phyloP scores from a whole-genome alignment of 129 eudicot species.

The Tanacetum coccineum region DNA sequence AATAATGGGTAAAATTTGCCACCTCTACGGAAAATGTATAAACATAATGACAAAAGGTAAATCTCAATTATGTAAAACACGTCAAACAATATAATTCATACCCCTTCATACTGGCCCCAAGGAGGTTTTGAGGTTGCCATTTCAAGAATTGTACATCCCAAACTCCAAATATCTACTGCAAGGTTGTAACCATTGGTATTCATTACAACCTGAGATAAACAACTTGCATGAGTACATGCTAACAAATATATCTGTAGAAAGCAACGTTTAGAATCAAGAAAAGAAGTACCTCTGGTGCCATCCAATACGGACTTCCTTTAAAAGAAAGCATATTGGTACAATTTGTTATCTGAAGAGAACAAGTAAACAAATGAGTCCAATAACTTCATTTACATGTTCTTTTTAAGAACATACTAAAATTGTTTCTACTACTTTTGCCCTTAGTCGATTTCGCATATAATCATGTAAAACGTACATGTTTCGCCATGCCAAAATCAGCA shows the following conservation, averaged over 20 bases:
- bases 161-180: slow-evolving; percentile 96
- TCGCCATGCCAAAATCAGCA: slow-evolving; percentile 99
- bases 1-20: not conserved
- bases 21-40: not conserved
- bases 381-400: not conserved
- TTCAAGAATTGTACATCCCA: slow-evolving; percentile 95
- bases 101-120: slow-evolving; percentile 99
- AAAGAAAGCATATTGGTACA: slow-evolving; percentile 86
- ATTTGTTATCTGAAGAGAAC: slow-evolving; percentile 53
- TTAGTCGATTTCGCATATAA: too few relatives aligned
- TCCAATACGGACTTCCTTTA: slow-evolving; percentile 99
- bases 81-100: slow-evolving; percentile 24
- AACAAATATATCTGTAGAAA: not conserved
- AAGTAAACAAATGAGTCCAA: slow-evolving; percentile 26
- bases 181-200: slow-evolving; percentile 79
- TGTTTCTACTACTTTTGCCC: not conserved
- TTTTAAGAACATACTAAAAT: not conserved
- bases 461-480: slow-evolving; percentile 79
- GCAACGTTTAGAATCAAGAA: not conserved
- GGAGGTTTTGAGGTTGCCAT: slow-evolving; percentile 98
- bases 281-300: slow-evolving; percentile 93
- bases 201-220: slow-evolving; percentile 71
- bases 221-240: slow-evolving; percentile 9
- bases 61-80: not conserved
- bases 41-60: not conserved